Evolutionary conservation across 192 early-diverging fungal species (phyloP).

Genomic region (Podila horticola): DNA sequence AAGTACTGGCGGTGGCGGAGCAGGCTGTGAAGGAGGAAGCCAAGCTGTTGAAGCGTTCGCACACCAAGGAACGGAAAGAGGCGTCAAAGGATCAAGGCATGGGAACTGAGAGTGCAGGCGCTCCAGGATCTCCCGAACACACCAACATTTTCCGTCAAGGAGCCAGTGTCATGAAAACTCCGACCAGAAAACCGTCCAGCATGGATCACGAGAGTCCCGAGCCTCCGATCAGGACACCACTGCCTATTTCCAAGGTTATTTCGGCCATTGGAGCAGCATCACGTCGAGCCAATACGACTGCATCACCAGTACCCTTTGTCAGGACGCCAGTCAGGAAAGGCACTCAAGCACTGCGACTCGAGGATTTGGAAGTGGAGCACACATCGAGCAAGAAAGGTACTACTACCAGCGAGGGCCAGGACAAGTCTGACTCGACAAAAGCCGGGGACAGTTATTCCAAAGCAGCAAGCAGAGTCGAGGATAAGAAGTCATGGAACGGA

Average conservation of each 20-base stretch:
- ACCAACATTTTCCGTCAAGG: background rate
- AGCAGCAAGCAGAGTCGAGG: no score
- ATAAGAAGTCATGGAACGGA: no score
- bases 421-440: background rate
- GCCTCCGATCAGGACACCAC: conserved; percentile 15
- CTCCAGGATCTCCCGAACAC: background rate
- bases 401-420: background rate
- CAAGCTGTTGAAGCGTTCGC: conserved; percentile 14
- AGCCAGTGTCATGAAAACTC: background rate
- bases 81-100: conserved; percentile 2
- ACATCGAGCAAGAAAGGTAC: background rate
- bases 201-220: background rate
- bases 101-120: background rate
- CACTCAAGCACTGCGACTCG: conserved; percentile 5
- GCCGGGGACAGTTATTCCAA: no score
- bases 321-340: conserved; percentile 31
- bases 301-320: conserved; percentile 20
- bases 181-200: background rate
- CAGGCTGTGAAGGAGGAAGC: conserved; percentile 31
- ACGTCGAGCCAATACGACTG: conserved; percentile 20
- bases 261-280: conserved; percentile 47
- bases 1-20: conserved; percentile 37
- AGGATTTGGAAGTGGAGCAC: conserved; percentile 14
- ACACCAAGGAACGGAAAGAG: conserved; percentile 25
- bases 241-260: conserved; percentile 38